Conservation (phyloP, 371 early-diverging fungal genomes). For the Syncephalastrum sp. region DNA sequence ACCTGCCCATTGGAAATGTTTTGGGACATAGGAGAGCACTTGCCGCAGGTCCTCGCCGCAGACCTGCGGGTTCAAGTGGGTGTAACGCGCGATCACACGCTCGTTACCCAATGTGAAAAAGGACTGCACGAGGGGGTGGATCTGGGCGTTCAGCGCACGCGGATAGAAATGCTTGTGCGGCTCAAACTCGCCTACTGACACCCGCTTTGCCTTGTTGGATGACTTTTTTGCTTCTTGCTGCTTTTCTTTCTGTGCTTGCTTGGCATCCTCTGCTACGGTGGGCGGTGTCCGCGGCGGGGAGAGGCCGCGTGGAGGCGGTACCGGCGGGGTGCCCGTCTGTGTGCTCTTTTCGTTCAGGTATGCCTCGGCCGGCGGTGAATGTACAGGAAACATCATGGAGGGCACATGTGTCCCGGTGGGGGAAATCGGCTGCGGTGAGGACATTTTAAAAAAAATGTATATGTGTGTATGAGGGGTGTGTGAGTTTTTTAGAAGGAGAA, state of each 20-base stretch:
- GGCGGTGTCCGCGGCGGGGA: constrained; percentile 49
- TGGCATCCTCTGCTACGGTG: constrained; percentile 9
- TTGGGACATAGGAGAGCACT: constrained; percentile 73
- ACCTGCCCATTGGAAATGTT: constrained; percentile 92
- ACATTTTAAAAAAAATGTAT: too few species aligned
- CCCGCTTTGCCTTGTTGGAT: constrained; percentile 16
- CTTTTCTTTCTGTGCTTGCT: constrained; percentile 4
- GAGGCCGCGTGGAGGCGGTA: constrained; percentile 10
- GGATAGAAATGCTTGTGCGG: constrained; percentile 90
- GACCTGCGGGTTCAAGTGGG: constrained; percentile 88
- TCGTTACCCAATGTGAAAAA: constrained; percentile 91
- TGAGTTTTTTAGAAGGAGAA: too few species aligned
- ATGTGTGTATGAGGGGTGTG: too few species aligned
- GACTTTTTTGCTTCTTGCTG: constrained; percentile 5
- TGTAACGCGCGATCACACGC: constrained; percentile 86
- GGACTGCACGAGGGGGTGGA: constrained; percentile 84
- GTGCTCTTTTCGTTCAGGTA: constrained; percentile 2
- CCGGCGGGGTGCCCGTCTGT: constrained; percentile 15
- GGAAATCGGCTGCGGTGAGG: too few species aligned
- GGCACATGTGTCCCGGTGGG: too few species aligned
- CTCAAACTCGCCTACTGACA: constrained; percentile 80
- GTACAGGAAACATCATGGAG: too few species aligned
- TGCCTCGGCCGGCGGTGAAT: too few species aligned
- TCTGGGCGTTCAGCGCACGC: constrained; percentile 88
- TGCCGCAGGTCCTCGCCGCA: constrained; percentile 62